phyloP scores from a whole-genome alignment of 2,329 filamentous ascomycete genomes.

The Metarhizium rileyi region DNA sequence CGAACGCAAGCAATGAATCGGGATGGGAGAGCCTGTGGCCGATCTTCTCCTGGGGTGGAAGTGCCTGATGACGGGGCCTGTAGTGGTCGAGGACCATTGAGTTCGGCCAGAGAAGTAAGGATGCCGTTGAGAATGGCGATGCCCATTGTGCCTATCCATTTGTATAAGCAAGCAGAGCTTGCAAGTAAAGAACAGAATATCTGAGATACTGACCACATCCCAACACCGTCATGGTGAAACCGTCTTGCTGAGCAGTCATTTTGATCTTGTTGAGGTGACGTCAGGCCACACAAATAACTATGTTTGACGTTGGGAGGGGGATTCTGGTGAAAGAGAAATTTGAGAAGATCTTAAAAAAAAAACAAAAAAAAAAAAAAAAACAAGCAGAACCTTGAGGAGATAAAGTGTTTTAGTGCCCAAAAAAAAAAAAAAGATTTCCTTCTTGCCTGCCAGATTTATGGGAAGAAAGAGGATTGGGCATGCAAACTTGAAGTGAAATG shows the following conservation, averaged over 20 bases:
- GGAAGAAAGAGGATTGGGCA: neutral
- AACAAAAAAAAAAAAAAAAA: no score
- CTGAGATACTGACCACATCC: conserved; percentile 58
- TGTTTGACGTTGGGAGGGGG: neutral
- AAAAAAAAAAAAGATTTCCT: no score
- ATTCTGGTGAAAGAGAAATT: neutral
- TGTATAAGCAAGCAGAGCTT: neutral
- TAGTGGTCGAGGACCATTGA: conserved; percentile 36
- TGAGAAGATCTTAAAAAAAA: neutral
- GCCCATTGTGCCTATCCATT: conserved; percentile 62
- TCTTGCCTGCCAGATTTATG: no score
- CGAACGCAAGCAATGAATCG: conserved; percentile 76
- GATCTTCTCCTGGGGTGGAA: conserved; percentile 35
- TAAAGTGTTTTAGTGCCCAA: no score
- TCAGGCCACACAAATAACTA: neutral
- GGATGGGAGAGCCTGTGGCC: conserved; percentile 53
- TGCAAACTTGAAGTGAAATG: neutral
- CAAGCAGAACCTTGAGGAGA: no score
- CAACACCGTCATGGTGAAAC: conserved; percentile 67
- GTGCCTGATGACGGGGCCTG: conserved; percentile 32
- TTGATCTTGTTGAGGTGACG: neutral
- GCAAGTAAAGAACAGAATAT: conserved; percentile 1
- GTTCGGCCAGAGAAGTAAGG: conserved; percentile 54
- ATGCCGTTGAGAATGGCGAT: conserved; percentile 77
- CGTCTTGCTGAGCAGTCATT: conserved; percentile 23